Evolutionary conservation across 352 stramenopile genomes (phyloP).

Genomic region (Globisporangium takayamanum): DNA sequence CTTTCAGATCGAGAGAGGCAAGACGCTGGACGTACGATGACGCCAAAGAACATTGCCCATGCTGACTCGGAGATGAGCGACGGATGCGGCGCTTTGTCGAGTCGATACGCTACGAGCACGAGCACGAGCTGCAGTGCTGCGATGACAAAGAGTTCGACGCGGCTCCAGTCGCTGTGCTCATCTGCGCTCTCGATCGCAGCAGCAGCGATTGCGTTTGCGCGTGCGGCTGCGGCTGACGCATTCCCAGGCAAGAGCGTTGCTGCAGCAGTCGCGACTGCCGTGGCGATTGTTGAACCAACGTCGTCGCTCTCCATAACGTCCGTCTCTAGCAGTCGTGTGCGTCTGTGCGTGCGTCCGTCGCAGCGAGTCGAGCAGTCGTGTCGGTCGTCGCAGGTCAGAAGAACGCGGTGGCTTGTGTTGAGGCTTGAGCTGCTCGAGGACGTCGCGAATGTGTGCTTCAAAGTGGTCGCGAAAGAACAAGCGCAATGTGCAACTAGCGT

Average conservation of each 20-base stretch:
- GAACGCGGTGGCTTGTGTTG: too few relatives aligned
- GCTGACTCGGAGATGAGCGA: conserved; percentile 78
- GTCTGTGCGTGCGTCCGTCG: too few relatives aligned
- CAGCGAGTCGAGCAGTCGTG: too few relatives aligned
- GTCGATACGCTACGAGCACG: conserved; percentile 74
- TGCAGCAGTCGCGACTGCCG: conserved; percentile 14
- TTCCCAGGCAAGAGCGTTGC: conserved; percentile 12
- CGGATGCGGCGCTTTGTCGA: conserved; percentile 59
- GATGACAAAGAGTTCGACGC: conserved; percentile 73
- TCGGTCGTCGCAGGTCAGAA: too few relatives aligned
- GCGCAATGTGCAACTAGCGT: too few relatives aligned
- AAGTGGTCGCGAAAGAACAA: too few relatives aligned
- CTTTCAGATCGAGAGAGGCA: not conserved
- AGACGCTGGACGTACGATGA: conserved; percentile 42
- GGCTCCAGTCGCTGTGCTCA: conserved; percentile 49
- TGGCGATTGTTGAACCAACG: not conserved
- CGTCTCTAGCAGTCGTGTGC: too few relatives aligned
- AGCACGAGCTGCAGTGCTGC: conserved; percentile 76
- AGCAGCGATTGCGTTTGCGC: conserved; percentile 13
- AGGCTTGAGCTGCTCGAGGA: too few relatives aligned
- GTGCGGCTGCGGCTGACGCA: conserved; percentile 9
- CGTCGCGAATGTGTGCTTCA: too few relatives aligned
- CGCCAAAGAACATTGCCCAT: conserved; percentile 77
- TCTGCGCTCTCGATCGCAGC: conserved; percentile 16
- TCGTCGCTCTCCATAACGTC: not conserved